phyloP scores from a whole-genome alignment of 2,329 filamentous ascomycete genomes.

The Aspergillus texensis region DNA sequence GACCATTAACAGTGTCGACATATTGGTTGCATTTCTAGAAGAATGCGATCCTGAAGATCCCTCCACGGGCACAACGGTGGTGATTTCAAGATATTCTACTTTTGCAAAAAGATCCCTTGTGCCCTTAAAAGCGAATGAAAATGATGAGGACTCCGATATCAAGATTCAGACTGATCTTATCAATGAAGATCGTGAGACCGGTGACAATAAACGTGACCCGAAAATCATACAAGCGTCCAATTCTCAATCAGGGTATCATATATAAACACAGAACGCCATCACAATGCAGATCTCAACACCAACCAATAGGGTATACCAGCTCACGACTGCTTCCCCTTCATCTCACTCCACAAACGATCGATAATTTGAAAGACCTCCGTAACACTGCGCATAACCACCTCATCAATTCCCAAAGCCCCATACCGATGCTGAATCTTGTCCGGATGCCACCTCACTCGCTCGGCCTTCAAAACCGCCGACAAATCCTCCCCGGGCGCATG shows the following conservation, averaged over 20 bases:
- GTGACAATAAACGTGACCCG: too few species aligned
- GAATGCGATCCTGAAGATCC: too few species aligned
- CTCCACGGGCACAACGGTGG: too few species aligned
- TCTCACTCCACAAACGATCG: conserved; percentile 76
- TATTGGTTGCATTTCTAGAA: too few species aligned
- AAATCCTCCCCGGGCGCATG: conserved; percentile 49
- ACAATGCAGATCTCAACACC: neutral
- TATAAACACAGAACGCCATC: neutral
- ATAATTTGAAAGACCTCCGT: conserved; percentile 92
- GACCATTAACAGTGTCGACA: too few species aligned
- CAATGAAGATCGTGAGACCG: too few species aligned
- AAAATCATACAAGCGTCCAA: neutral
- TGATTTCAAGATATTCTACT: too few species aligned
- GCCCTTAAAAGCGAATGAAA: too few species aligned
- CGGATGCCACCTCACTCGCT: conserved; percentile 93
- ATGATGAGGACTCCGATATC: too few species aligned
- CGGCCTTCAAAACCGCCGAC: conserved; percentile 68
- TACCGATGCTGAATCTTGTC: conserved; percentile 95
- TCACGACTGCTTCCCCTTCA: conserved; percentile 37
- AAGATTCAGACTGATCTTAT: too few species aligned
- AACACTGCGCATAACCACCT: conserved; percentile 72
- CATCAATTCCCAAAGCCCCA: conserved; percentile 69
- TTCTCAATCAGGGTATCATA: conserved; percentile 3
- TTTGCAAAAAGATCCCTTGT: too few species aligned
- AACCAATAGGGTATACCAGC: neutral